Conservation (phyloP, 75 land plant species). For the Pseudotsuga menziesii region DNA sequence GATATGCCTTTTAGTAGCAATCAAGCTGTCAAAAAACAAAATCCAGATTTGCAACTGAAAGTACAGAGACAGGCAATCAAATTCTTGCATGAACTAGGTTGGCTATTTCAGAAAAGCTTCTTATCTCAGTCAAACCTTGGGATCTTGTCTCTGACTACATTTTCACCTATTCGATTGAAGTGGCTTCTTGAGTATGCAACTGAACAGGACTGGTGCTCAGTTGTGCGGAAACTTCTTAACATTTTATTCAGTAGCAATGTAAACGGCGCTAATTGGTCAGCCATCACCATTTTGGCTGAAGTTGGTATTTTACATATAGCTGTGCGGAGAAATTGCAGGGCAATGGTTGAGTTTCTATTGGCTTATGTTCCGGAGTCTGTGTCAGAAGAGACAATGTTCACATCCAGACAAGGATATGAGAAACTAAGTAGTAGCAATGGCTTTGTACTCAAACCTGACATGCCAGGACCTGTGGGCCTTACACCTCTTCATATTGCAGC, state of each 20-base stretch:
- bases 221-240: constrained; percentile 67
- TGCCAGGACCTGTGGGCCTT: constrained; percentile 57
- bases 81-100: constrained; percentile 89
- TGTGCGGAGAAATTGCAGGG: constrained; percentile 51
- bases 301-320: constrained; percentile 65
- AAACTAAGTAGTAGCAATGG: not conserved
- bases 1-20: constrained; percentile 9
- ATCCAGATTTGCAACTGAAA: not conserved
- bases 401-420: not conserved
- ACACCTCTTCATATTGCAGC: constrained; percentile 97
- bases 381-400: not conserved
- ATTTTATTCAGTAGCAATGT: constrained; percentile 38
- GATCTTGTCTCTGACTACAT: constrained; percentile 12
- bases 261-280: constrained; percentile 21
- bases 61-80: constrained; percentile 30
- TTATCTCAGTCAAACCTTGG: constrained; percentile 16
- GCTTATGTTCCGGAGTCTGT: constrained; percentile 38
- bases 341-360: constrained; percentile 70
- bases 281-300: constrained; percentile 27
- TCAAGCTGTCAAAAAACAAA: not conserved
- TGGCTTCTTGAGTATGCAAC: constrained; percentile 71
- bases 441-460: constrained; percentile 63
- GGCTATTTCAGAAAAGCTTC: constrained; percentile 68
- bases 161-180: constrained; percentile 44
- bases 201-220: constrained; percentile 81